Conservation (phyloP, 1,139 yeast species). For the Petasospora rhodanensis region DNA sequence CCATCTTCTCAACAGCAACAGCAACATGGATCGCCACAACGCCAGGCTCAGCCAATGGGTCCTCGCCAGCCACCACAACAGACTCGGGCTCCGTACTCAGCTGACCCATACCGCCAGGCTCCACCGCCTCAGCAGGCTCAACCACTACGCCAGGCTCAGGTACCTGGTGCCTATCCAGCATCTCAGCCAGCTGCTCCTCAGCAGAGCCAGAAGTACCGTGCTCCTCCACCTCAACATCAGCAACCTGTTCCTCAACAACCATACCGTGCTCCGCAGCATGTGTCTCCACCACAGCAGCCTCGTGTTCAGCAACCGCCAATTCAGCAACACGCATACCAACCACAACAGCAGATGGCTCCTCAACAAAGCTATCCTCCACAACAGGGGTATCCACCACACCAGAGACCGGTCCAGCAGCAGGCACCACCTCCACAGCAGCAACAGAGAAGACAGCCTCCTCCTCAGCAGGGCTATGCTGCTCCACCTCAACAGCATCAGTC, state of each 20-base stretch:
- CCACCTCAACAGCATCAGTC: slow-evolving; percentile 8
- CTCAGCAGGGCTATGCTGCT: slow-evolving; percentile 7
- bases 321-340: slow-evolving; percentile 3
- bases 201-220: slow-evolving; percentile 1
- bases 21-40: slow-evolving; percentile 9
- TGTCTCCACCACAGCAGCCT: slow-evolving; percentile 1
- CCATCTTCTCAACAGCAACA: slow-evolving; percentile 15
- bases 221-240: slow-evolving; percentile 4
- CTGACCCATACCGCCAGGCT: slow-evolving; percentile 8
- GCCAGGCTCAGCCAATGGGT: slow-evolving; percentile 9
- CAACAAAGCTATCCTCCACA: slow-evolving; percentile 8
- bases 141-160: too few relatives aligned
- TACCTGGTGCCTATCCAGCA: neutral
- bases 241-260: slow-evolving; percentile 2
- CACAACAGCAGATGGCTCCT: slow-evolving; percentile 1
- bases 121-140: slow-evolving; percentile 1
- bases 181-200: too few relatives aligned
- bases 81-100: slow-evolving; percentile 5
- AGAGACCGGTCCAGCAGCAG: slow-evolving; percentile 4
- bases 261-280: slow-evolving; percentile 2
- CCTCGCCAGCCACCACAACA: slow-evolving; percentile 12
- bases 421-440: slow-evolving; percentile 5
- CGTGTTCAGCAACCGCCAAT: slow-evolving; percentile 1
- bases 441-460: slow-evolving; percentile 3
- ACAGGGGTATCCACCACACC: slow-evolving; percentile 5